phyloP scores from a whole-genome alignment of 108 stramenopile genomes.

The Conticribra guillardii region DNA sequence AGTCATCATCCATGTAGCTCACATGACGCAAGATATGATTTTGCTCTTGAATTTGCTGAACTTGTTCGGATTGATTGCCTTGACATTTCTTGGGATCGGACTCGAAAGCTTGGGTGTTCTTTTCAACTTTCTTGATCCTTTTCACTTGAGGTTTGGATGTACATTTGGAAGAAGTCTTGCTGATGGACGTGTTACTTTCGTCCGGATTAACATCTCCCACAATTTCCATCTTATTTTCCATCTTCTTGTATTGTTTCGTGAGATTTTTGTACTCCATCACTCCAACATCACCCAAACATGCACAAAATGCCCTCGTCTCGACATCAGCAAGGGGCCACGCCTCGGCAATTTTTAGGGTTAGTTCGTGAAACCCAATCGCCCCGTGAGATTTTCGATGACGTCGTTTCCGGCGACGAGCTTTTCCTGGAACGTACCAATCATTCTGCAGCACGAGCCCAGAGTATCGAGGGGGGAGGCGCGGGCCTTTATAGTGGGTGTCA shows the following conservation, averaged over 20 bases:
- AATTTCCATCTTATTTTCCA: no score
- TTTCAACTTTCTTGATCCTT: no score
- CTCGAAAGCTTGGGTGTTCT: no score
- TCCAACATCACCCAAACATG: slow-evolving; percentile 48
- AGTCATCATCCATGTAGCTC: no score
- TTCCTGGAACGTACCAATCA: slow-evolving; percentile 29
- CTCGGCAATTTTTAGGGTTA: slow-evolving; percentile 55
- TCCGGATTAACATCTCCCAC: no score
- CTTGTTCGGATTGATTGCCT: no score
- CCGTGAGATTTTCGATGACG: slow-evolving; percentile 71
- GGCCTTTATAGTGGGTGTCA: slow-evolving; percentile 12
- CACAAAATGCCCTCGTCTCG: slow-evolving; percentile 38
- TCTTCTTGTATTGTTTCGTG: slow-evolving; percentile 12
- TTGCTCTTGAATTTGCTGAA: no score
- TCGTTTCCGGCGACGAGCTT: slow-evolving; percentile 22
- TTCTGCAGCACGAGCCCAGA: slow-evolving; percentile 13
- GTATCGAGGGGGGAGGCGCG: slow-evolving; percentile 27
- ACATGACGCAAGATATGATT: no score
- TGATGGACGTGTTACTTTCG: no score
- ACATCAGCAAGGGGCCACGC: slow-evolving; percentile 46
- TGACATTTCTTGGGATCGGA: no score
- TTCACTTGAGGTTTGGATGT: no score
- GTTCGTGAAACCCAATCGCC: slow-evolving; percentile 68
- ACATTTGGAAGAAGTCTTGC: no score
- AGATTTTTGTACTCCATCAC: slow-evolving; percentile 45